Percentiles rank a stretch among this genome's conserved stretches.
Evolutionary conservation across 208 protist species (phyloP).

Genomic region (Crithidia bombi): DNA sequence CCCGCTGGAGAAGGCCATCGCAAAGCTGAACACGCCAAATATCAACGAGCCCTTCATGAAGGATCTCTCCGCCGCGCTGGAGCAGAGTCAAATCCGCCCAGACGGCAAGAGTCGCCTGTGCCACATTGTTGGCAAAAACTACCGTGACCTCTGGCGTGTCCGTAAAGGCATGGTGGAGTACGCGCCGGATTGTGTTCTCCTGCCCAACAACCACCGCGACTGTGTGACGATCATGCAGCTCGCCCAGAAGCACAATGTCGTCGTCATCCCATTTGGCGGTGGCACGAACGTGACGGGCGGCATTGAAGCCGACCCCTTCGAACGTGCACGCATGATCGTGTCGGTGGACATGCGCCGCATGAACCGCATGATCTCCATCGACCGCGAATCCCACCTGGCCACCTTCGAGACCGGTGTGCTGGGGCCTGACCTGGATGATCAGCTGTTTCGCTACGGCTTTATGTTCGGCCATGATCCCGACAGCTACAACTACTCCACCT

Average conservation of each 20-base stretch:
- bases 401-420: conserved; percentile 92
- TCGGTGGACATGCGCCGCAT: conserved; percentile 95
- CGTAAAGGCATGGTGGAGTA: conserved; percentile 87
- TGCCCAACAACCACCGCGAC: conserved; percentile 88
- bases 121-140: conserved; percentile 94
- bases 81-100: conserved; percentile 66
- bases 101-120: conserved; percentile 80
- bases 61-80: conserved; percentile 54
- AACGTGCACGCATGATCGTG: conserved; percentile 88
- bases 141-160: conserved; percentile 92
- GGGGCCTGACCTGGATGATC: conserved; percentile 89
- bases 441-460: conserved; percentile 87
- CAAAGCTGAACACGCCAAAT: conserved; percentile 61
- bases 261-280: conserved; percentile 94
- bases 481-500: conserved; percentile 92
- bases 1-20: conserved; percentile 72
- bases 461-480: conserved; percentile 95
- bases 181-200: conserved; percentile 90
- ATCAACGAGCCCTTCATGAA: conserved; percentile 84
- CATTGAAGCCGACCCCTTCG: conserved; percentile 87
- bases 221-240: conserved; percentile 85
- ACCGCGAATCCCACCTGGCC: conserved; percentile 85
- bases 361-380: conserved; percentile 86
- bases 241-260: conserved; percentile 92
- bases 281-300: conserved; percentile 94